Conservation (phyloP, 768 basidiomycete genomes). For the Boletus tomentosulus region DNA sequence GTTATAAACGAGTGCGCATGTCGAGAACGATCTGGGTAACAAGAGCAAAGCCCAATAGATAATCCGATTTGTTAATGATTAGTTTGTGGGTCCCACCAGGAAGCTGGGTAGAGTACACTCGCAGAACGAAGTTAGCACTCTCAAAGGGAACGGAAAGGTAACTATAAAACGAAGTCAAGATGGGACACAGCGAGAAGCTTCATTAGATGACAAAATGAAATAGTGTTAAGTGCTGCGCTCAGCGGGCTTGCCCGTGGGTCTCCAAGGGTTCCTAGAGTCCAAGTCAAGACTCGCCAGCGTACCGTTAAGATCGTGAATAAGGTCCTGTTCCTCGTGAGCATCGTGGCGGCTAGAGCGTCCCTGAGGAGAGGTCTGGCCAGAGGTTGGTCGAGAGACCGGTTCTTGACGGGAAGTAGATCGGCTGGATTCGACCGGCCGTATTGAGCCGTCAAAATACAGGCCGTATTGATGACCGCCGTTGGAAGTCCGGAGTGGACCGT, state of each 20-base stretch:
- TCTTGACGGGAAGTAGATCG: slow-evolving; percentile 43
- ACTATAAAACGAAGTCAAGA: slow-evolving; percentile 23
- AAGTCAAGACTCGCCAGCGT: slow-evolving; percentile 73
- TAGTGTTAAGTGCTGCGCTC: slow-evolving; percentile 15
- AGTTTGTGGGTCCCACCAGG: slow-evolving; percentile 24
- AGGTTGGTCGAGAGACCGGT: slow-evolving; percentile 51
- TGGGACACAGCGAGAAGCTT: slow-evolving; percentile 8
- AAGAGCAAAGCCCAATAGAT: slow-evolving; percentile 31
- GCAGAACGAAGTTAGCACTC: slow-evolving; percentile 16
- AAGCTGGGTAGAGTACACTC: slow-evolving; percentile 15
- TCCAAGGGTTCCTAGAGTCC: slow-evolving; percentile 41
- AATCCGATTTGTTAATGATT: slow-evolving; percentile 27
- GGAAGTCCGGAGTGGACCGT: slow-evolving; percentile 43
- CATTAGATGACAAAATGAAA: slow-evolving; percentile 5
- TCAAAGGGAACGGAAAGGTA: slow-evolving; percentile 9
- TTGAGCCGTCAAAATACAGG: slow-evolving; percentile 41
- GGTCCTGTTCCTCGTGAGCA: slow-evolving; percentile 41
- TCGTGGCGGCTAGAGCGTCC: slow-evolving; percentile 21
- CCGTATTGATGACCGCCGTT: slow-evolving; percentile 44
- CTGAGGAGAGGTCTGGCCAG: slow-evolving; percentile 38
- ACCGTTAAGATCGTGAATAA: slow-evolving; percentile 68
- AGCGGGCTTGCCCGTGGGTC: slow-evolving; percentile 18
- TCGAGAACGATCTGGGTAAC: slow-evolving; percentile 38
- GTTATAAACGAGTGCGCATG: slow-evolving; percentile 32
- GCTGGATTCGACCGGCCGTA: slow-evolving; percentile 36